phyloP scores from a whole-genome alignment of 2,329 filamentous ascomycete genomes.

The Blumeriella jaapii region DNA sequence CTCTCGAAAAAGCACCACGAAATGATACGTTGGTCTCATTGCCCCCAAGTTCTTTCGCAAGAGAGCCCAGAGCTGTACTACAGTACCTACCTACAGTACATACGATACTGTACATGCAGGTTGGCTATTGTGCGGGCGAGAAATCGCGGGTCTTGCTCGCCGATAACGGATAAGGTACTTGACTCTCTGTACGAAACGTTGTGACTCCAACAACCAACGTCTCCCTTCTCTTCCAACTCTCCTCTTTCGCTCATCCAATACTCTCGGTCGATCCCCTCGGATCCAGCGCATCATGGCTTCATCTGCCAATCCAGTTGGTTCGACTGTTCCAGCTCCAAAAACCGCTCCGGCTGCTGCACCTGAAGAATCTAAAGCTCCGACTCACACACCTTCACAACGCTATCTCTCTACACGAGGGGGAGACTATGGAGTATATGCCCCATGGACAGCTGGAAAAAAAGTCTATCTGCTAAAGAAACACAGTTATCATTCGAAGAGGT shows the following conservation, averaged over 20 bases:
- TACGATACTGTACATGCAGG: too few relatives aligned
- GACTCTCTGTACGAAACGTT: too few relatives aligned
- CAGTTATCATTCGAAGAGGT: slow-evolving; percentile 85
- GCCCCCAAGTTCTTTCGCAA: too few relatives aligned
- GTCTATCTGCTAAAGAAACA: slow-evolving; percentile 11
- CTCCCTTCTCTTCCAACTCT: not conserved
- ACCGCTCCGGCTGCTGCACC: slow-evolving; percentile 6
- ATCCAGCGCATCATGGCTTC: slow-evolving; percentile 11
- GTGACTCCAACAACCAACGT: too few relatives aligned
- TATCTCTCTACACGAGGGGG: slow-evolving; percentile 53
- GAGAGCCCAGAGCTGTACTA: too few relatives aligned
- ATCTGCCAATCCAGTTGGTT: slow-evolving; percentile 13
- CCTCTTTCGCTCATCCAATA: not conserved
- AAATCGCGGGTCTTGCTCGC: too few relatives aligned
- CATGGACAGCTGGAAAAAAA: too few relatives aligned
- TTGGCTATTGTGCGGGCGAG: too few relatives aligned
- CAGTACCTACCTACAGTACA: too few relatives aligned
- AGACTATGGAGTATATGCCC: slow-evolving; percentile 43
- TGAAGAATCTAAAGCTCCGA: slow-evolving; percentile 15
- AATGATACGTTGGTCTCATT: too few relatives aligned
- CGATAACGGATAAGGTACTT: too few relatives aligned
- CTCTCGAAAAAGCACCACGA: too few relatives aligned
- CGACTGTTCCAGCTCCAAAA: slow-evolving; percentile 17
- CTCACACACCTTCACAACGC: slow-evolving; percentile 40
- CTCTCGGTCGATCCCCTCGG: not conserved